Evolutionary conservation across 202 grass and related monocot genomes (phyloP).

Genomic region (Setaria viridis): DNA sequence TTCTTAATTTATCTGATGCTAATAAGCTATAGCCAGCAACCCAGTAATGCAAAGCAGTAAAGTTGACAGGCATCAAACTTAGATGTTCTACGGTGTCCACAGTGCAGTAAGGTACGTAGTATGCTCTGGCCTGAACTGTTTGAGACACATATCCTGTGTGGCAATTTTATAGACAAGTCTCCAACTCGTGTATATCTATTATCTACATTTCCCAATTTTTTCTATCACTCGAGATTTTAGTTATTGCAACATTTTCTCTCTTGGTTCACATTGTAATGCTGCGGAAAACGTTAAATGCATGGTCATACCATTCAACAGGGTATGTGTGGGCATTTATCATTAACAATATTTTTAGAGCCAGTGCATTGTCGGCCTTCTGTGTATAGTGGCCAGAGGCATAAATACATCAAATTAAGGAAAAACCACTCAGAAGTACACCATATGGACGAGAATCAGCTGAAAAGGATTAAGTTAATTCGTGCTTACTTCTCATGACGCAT

Average conservation of each 20-base stretch:
- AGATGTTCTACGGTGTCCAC: not conserved
- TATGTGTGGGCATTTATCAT: not conserved
- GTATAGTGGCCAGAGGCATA: not conserved
- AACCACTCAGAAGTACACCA: not conserved
- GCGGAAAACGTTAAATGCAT: not conserved
- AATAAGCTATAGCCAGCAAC: conserved; percentile 1
- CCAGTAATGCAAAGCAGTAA: not conserved
- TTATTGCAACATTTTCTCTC: not conserved
- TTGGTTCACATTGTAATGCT: not conserved
- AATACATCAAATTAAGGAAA: conserved; percentile 7
- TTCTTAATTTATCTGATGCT: not conserved
- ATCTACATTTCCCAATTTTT: not conserved
- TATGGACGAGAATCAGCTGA: not conserved
- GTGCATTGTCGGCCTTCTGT: not conserved
- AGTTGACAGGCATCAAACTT: conserved; percentile 7
- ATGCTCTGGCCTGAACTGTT: not conserved
- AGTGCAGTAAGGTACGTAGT: not conserved
- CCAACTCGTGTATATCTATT: not conserved
- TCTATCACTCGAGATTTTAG: not conserved
- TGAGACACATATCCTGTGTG: not conserved
- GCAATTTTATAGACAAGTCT: conserved; percentile 6
- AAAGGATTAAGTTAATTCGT: not conserved
- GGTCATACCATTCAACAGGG: not conserved
- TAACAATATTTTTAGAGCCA: not conserved
- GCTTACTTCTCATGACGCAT: not conserved